Evolutionary conservation across 805 yeast genomes (phyloP).

Genomic region (Wickerhamomyces chambardii): DNA sequence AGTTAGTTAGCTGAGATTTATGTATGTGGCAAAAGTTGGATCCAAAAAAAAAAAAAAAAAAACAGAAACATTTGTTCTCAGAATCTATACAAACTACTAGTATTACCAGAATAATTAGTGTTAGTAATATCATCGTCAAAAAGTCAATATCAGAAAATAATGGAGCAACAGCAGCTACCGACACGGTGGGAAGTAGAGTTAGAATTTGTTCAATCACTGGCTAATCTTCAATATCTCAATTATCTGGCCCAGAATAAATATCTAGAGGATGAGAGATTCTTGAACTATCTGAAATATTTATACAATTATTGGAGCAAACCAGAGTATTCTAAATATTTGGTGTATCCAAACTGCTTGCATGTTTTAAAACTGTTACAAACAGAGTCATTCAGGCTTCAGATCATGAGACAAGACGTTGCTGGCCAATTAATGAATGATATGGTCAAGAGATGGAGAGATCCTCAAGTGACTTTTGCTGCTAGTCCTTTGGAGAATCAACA

Average conservation of each 20-base stretch:
- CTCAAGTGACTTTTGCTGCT: constrained; percentile 14
- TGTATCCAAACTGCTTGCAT: constrained; percentile 84
- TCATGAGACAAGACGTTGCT: constrained; percentile 48
- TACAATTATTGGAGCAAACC: constrained; percentile 84
- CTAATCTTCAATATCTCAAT: constrained; percentile 82
- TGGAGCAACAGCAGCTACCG: constrained; percentile 54
- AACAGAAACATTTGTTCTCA: neutral
- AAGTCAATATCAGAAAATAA: too few relatives aligned
- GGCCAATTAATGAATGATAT: constrained; percentile 61
- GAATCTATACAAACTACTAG: neutral
- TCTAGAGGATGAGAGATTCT: constrained; percentile 61
- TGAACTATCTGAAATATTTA: constrained; percentile 69
- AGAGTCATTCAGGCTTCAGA: constrained; percentile 43
- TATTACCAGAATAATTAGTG: neutral
- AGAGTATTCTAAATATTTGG: constrained; percentile 58
- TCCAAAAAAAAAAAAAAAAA: neutral
- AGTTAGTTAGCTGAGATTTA: too few relatives aligned
- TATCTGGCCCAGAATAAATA: constrained; percentile 80
- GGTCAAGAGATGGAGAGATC: constrained; percentile 55
- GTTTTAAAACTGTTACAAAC: constrained; percentile 44
- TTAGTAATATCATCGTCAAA: too few relatives aligned
- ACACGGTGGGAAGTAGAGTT: constrained; percentile 81
- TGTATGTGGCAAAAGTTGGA: neutral
- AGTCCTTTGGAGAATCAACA: constrained; percentile 11
- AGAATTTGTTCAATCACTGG: constrained; percentile 91